Base-by-base conservation (phyloP, 768 basidiomycete genomes). In the Cyclocybe cylindracea region DNA sequence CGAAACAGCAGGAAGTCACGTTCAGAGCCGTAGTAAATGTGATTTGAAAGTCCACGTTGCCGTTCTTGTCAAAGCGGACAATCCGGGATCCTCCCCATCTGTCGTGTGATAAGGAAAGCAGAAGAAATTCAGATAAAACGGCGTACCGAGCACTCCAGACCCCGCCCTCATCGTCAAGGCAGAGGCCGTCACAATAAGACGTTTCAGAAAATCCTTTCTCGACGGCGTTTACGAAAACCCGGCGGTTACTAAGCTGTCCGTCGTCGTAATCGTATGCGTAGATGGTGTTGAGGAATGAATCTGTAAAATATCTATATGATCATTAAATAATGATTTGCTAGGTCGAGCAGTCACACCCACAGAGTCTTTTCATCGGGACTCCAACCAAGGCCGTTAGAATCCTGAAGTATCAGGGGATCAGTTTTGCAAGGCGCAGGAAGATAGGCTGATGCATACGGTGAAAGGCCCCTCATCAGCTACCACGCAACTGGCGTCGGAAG, bases 1-100 rank as follows among this genome's bases (percentile, higher is more conserved):
- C 87, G 62, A 88, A 88, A 60, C 82, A 83, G 55, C 86, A 87
- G 9, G 85, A 76, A 4, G 87, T 88, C 35, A 87, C 72, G 48
- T 84, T 81, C 52, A 83, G 66, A 5, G 74, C 87, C n/a, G 75
- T 80, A 18, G 85, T 84, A 57, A 88, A 83, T 13, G 70, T 43
- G 36, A 88, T 72, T 59, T 84, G 78, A 8, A 81, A 63, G 59
- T 86, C 83, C 14, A 84, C 70, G 19, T 62, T 59, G 4, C 86
- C 86, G n/a, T 78, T 71, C 29, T 66, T 66, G 24, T 73, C 74
- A 58, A 83, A 86, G 44, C 85, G 73, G 40, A 82, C 68, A 48
- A 87, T 73, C 50, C 74, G 71, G 39, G 84, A 86, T 18, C 80
- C 84, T 51, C 82, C 84, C 85, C 85, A 87, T 46, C 86, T 86